These are phyloP conservation scores for Trichoderma koningiopsis DNA, from an alignment of 2,329 filamentous ascomycete genomes.

Conservation along the genomic window DNA sequence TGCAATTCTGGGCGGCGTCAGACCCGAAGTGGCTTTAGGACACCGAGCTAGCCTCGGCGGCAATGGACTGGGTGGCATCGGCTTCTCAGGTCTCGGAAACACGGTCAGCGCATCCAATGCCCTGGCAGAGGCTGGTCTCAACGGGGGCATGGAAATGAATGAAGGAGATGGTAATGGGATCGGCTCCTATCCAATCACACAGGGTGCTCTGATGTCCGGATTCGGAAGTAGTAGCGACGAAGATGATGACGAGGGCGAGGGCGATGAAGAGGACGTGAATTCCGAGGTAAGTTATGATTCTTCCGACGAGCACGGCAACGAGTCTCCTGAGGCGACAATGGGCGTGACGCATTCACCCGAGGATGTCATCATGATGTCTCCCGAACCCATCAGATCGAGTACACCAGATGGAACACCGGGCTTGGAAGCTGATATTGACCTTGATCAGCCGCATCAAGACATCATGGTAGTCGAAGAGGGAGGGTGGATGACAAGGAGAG, in stretches of 20 bases:
- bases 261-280: conserved; percentile 74
- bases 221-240: conserved; percentile 96
- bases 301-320: conserved; percentile 37
- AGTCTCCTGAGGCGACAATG: conserved; percentile 35
- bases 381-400: conserved; percentile 34
- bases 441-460: conserved; percentile 10
- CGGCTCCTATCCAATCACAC: conserved; percentile 71
- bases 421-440: conserved; percentile 24
- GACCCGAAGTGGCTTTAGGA: conserved; percentile 85
- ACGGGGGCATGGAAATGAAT: conserved; percentile 69
- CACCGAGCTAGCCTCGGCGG: conserved; percentile 66
- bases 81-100: conserved; percentile 48
- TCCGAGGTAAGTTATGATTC: conserved; percentile 62
- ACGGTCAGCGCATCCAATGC: conserved; percentile 60
- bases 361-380: conserved; percentile 39
- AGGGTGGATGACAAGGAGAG: background rate
- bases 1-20: conserved; percentile 93
- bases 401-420: conserved; percentile 31
- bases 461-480: conserved; percentile 10
- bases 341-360: conserved; percentile 34
- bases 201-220: conserved; percentile 78
- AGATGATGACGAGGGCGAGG: conserved; percentile 92
- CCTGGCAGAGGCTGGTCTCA: conserved; percentile 79
- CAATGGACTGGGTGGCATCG: conserved; percentile 51
- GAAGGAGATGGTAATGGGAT: conserved; percentile 68